Percentiles rank a stretch among this genome's conserved stretches.
phyloP scores from a whole-genome alignment of 1,284 basidiomycete genomes.

The Moniliophthora roreri region DNA sequence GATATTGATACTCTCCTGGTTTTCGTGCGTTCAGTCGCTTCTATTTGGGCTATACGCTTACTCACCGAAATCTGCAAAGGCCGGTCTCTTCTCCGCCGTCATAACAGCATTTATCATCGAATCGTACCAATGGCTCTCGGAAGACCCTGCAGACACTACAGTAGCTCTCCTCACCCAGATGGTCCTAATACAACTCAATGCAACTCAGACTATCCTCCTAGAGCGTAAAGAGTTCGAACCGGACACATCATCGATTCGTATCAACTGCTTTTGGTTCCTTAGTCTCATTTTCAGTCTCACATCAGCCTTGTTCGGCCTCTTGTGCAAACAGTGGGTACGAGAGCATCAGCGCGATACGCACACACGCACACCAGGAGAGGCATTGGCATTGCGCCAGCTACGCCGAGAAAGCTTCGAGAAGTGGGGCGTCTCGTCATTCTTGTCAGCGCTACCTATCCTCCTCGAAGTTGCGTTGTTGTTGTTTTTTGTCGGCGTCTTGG shows the following conservation, averaged over 20 bases:
- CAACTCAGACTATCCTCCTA: not conserved
- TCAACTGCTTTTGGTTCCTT: conserved; percentile 11
- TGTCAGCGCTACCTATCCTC: conserved; percentile 2
- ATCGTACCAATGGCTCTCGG: conserved; percentile 6
- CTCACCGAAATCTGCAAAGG: not conserved
- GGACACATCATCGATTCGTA: not conserved
- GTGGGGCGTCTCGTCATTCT: not conserved
- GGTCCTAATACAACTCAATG: conserved; percentile 3
- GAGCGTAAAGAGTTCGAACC: not conserved
- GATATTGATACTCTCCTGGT: no score
- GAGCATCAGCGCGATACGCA: conserved; percentile 6
- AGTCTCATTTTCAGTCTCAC: conserved; percentile 4
- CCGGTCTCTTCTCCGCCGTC: conserved; percentile 7
- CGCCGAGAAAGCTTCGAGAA: not conserved
- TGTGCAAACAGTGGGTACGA: conserved; percentile 15
- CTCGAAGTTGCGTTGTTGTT: conserved; percentile 5
- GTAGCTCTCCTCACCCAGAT: not conserved
- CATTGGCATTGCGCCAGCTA: not conserved
- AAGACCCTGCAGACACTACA: conserved; percentile 1
- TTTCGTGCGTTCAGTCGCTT: no score
- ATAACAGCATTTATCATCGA: conserved; percentile 10
- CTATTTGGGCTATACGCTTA: not conserved
- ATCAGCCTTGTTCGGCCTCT: conserved; percentile 4
- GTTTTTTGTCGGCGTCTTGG: conserved; percentile 8
- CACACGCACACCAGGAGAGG: conserved; percentile 1